Base-by-base conservation (phyloP, 192 early-diverging fungal genomes). In the Chytriomyces sp. region DNA sequence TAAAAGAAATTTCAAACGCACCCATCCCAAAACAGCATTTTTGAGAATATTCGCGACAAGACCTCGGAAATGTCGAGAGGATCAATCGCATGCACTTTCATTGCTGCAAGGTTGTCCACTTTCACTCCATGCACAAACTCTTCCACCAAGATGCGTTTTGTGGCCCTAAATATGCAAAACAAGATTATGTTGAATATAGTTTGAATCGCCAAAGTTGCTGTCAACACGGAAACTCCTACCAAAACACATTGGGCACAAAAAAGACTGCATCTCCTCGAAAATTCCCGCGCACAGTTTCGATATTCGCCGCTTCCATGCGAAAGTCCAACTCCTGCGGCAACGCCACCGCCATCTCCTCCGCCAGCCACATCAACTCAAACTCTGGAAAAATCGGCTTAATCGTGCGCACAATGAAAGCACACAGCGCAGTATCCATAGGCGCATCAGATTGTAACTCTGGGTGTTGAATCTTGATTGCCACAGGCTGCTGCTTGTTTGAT, bases 401-500 rank as follows among this genome's bases (percentile, higher is more conserved):
- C 53, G 86, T 73, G 20, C 82, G 78, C 9, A 62, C 70, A 8
- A 64, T 18, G n/a, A 16, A 71, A 9, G 45, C 47, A 46, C 82
- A 83, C 24, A 80, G 53, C 0, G 62, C 67, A 1, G 61, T 72
- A 70, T 98, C 96, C 49, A 96, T 88, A 18, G 85, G 83, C 62
- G 91, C 89, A 80, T 93, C 92, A 24, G 89, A 85, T 46, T 93
- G 86, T 45, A 98, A 84, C 66, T 88, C 87, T 0, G 94, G 93
- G 66, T 98, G 96, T 80, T 98, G 95, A 45, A 98, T 85, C 80
- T 98, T 98, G 80, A 98, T 92, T 0, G 96, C 96, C 5, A 98
- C 95, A 69, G 89, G 87, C n/a, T 85, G 78, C 18, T 92, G 90
- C 35, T 35, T 35, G 6, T 83, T 88, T 20, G 79, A 13, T 50